Conservation (phyloP, 495 filamentous ascomycete species). For the Recurvomyces mirabilis region DNA sequence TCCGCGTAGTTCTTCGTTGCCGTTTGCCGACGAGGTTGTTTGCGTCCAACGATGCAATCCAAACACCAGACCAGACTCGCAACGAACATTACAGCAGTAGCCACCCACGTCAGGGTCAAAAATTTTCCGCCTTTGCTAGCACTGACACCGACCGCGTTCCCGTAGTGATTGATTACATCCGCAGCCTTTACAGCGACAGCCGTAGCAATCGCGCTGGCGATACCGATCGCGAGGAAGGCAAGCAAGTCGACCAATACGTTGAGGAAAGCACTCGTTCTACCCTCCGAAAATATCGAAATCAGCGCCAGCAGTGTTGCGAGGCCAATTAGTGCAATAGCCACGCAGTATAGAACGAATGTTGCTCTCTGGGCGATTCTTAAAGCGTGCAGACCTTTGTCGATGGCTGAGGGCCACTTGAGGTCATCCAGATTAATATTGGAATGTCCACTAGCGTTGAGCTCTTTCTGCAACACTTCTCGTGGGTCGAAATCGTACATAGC, state of each 20-base stretch:
- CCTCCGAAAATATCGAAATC: slow-evolving; percentile 31
- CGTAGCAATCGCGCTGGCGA: slow-evolving; percentile 57
- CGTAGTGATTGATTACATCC: slow-evolving; percentile 47
- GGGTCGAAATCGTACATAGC: slow-evolving; percentile 51
- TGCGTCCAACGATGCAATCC: slow-evolving; percentile 19
- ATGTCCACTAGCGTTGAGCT: slow-evolving; percentile 37
- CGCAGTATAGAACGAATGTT: slow-evolving; percentile 53
- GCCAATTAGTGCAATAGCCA: slow-evolving; percentile 48
- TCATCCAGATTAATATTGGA: slow-evolving; percentile 45
- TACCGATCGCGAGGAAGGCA: slow-evolving; percentile 37
- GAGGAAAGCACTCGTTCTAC: slow-evolving; percentile 31
- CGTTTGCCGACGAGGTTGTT: too few relatives aligned
- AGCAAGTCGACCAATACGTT: slow-evolving; percentile 36
- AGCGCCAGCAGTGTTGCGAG: slow-evolving; percentile 43
- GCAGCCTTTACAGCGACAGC: slow-evolving; percentile 47
- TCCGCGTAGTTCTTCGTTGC: too few relatives aligned
- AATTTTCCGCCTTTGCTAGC: slow-evolving; percentile 46
- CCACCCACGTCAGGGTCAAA: slow-evolving; percentile 50
- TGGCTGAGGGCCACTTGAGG: slow-evolving; percentile 50
- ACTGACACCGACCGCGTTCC: slow-evolving; percentile 41
- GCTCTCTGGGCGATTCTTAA: slow-evolving; percentile 34
- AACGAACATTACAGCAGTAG: slow-evolving; percentile 40
- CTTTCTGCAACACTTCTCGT: slow-evolving; percentile 39
- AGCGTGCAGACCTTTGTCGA: slow-evolving; percentile 49
- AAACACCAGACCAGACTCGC: slow-evolving; percentile 32